Evolutionary conservation across 345 rosid genomes (phyloP).

Genomic region (Populus ilicifolia): DNA sequence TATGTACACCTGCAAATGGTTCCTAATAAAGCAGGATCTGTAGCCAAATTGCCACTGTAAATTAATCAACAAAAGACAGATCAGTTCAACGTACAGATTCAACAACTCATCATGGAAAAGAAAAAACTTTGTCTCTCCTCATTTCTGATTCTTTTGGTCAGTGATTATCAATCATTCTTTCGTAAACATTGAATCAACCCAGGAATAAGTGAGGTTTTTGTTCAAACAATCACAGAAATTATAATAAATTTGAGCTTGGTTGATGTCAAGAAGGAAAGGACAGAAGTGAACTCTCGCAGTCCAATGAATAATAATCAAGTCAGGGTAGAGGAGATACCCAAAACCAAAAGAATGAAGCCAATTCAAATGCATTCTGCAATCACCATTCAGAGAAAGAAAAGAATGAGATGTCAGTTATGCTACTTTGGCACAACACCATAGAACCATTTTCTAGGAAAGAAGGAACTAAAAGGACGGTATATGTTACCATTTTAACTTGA

Average conservation of each 20-base stretch:
- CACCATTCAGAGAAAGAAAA: constrained; percentile 9
- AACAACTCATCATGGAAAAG: neutral
- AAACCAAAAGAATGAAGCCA: constrained; percentile 96
- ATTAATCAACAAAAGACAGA: constrained; percentile 16
- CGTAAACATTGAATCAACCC: neutral
- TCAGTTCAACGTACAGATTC: constrained; percentile 7
- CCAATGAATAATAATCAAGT: constrained; percentile 11
- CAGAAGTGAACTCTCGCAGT: constrained; percentile 5
- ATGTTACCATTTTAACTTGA: neutral
- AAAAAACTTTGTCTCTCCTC: neutral
- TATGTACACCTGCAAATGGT: constrained; percentile 65
- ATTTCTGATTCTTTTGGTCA: neutral
- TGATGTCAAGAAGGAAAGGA: neutral
- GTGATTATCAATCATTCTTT: neutral
- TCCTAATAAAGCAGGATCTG: constrained; percentile 76
- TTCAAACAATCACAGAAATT: neutral
- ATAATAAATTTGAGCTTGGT: constrained; percentile 2
- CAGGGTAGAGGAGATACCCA: constrained; percentile 60
- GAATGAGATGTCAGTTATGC: constrained; percentile 21
- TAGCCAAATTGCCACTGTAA: constrained; percentile 96
- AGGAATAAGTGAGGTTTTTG: neutral
- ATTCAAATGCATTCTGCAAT: constrained; percentile 83
- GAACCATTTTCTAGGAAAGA: neutral
- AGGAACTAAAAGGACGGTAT: neutral
- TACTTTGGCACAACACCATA: neutral